phyloP scores from a whole-genome alignment of 495 filamentous ascomycete species.

The Aspergillus sparsus region DNA sequence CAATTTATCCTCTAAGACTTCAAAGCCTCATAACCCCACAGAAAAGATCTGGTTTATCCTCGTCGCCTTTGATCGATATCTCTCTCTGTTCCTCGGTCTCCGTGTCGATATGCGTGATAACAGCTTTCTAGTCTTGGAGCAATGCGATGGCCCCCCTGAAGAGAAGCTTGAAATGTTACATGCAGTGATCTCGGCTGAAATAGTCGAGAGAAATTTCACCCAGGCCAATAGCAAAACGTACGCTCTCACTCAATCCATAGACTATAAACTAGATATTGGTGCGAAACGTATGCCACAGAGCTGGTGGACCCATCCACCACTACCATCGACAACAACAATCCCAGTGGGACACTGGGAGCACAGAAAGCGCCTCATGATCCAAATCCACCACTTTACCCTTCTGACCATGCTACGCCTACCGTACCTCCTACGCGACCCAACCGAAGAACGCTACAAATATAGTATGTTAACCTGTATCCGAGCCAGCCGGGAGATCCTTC shows the following conservation, averaged over 20 bases:
- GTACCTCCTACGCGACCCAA: background rate
- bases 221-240: background rate
- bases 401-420: background rate
- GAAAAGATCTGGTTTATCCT: background rate
- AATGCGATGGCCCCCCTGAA: background rate
- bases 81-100: slow-evolving; percentile 3
- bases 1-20: background rate
- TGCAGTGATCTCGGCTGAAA: background rate
- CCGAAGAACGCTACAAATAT: background rate
- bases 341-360: background rate
- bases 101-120: slow-evolving; percentile 3
- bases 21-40: too few species aligned
- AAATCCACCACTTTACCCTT: background rate
- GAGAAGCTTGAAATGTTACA: slow-evolving; percentile 5
- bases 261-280: background rate
- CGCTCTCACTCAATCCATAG: background rate
- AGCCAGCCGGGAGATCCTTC: background rate
- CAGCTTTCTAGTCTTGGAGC: background rate
- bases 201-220: background rate
- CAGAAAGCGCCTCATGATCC: background rate
- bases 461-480: slow-evolving; percentile 5
- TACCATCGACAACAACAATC: too few species aligned
- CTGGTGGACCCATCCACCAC: background rate
- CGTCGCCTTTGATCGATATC: background rate
- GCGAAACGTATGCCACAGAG: background rate